A percentile compares a stretch with the other conserved stretches of the same genome.
These are phyloP conservation scores for Ajuga reptans DNA, from an alignment of 305 asterid genomes.

Conservation along the genomic window DNA sequence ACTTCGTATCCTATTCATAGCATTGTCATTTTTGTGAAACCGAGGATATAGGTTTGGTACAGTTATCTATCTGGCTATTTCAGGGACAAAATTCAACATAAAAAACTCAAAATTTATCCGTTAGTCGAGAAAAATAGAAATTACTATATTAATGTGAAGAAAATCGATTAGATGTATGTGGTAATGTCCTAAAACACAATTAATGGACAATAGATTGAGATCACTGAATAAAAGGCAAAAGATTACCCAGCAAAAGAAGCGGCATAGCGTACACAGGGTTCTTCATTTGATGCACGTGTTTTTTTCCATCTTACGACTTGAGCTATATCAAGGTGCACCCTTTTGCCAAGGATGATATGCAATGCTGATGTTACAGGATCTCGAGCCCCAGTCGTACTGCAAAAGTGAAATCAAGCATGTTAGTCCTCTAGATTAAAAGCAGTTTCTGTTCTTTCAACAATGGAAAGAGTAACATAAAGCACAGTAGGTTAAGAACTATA, in stretches of 20 bases:
- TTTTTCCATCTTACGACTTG: conserved; percentile 88
- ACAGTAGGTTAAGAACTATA: too few species aligned
- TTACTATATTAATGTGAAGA: too few species aligned
- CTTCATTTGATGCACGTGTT: conserved; percentile 56
- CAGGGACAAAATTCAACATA: neutral
- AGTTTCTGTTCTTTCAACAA: neutral
- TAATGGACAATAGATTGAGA: neutral
- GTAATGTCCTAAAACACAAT: neutral
- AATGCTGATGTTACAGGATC: conserved; percentile 90
- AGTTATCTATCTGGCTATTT: neutral
- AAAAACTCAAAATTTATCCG: neutral
- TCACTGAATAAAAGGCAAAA: conserved; percentile 24
- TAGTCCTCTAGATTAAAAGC: neutral
- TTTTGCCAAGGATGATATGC: conserved; percentile 83
- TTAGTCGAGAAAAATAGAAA: neutral
- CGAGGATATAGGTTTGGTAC: neutral
- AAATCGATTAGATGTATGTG: too few species aligned
- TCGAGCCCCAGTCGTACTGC: conserved; percentile 96
- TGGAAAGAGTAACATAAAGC: neutral
- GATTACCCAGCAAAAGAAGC: conserved; percentile 96
- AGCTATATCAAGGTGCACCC: conserved; percentile 80
- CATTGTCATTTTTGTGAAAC: neutral
- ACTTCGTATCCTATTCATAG: neutral
- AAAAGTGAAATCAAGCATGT: conserved; percentile 25
- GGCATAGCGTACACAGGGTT: conserved; percentile 90